Base-by-base conservation (phyloP, 495 filamentous ascomycete species). In the Penicillium waksmanii region DNA sequence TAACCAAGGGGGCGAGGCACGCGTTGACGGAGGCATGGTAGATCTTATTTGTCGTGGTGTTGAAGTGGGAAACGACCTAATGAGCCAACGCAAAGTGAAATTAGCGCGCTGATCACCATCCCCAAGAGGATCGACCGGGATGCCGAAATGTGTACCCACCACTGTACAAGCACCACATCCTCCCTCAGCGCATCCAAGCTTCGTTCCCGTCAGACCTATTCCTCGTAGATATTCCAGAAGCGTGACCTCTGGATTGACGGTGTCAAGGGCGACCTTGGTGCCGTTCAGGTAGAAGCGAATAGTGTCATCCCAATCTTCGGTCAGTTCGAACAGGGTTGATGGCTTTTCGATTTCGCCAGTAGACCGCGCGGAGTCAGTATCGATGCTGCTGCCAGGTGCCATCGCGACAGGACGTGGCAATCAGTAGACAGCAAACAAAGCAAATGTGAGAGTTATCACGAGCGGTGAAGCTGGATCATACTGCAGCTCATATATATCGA, bases 131-230 rank as follows among this genome's bases (percentile, higher is more conserved):
- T 27, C 46, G 46, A n/a, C 46, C 46, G 46, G 46, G 46, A 25
- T 48, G 21, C 27, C 10, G 36, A 33, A 38, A 9, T 9, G 21
- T 48, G 46, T 52, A 56, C 88, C 82, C 79, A 87, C 95, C 57
- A 98, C 94, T 21, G 95, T 98, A 69, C 95, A 98, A 68, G 95
- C 95, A 57, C 95, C 95, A 69, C 95, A 98, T 1, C 95, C 95
- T 60, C 95, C 95, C 79, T 98, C 95, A 19, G 91, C 92, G 74
- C 95, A 98, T 43, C 86, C 86, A 42, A 92, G 82, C 71, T 85
- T 84, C 3, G 86, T 89, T 13, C 85, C 84, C 23, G 93, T 98
- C 49, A 97, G 78, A 1, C 94, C 94, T 61, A 97, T 90, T 8
- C 92, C 92, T 46, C 94, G 81, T 35, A 98, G 80, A 65, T 97